Evolutionary conservation across 192 early-diverging fungal genomes (phyloP).

Genomic region (Umbelopsis sp.): DNA sequence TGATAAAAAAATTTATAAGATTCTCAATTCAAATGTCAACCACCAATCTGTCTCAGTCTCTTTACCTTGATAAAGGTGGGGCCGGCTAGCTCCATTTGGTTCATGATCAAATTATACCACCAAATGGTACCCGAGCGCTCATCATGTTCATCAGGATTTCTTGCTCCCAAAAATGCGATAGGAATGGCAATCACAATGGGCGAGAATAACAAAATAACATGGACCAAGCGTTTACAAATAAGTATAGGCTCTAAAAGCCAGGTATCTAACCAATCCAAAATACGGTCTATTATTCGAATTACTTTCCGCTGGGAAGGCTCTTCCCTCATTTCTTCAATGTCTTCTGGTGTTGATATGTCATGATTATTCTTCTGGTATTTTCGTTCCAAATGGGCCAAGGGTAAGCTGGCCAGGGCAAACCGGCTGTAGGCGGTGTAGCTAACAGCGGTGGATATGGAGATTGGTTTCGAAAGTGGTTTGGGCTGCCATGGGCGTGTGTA

Average conservation of each 20-base stretch:
- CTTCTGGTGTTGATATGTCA: conserved; percentile 7
- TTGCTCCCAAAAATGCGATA: conserved; percentile 55
- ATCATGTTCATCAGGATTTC: conserved; percentile 42
- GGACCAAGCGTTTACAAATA: conserved; percentile 57
- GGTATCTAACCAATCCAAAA: conserved; percentile 44
- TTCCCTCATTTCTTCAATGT: neutral
- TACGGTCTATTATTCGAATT: conserved; percentile 12
- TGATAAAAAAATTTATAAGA: conserved; percentile 21
- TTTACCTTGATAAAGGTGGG: conserved; percentile 94
- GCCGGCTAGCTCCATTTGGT: conserved; percentile 82
- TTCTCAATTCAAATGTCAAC: neutral
- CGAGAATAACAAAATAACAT: conserved; percentile 69
- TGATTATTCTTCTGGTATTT: neutral
- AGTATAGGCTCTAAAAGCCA: conserved; percentile 58
- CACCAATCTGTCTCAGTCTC: neutral
- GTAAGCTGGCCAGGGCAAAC: neutral
- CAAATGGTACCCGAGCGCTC: conserved; percentile 68
- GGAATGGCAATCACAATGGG: conserved; percentile 69
- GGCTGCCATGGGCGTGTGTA: neutral
- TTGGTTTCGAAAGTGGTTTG: neutral
- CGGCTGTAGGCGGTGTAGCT: neutral
- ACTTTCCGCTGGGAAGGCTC: conserved; percentile 1
- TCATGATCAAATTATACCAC: conserved; percentile 86
- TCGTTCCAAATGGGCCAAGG: conserved; percentile 11
- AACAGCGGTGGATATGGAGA: conserved; percentile 3